Base-by-base conservation (phyloP, 176 grass and related monocot genomes). In the Poa pratensis region DNA sequence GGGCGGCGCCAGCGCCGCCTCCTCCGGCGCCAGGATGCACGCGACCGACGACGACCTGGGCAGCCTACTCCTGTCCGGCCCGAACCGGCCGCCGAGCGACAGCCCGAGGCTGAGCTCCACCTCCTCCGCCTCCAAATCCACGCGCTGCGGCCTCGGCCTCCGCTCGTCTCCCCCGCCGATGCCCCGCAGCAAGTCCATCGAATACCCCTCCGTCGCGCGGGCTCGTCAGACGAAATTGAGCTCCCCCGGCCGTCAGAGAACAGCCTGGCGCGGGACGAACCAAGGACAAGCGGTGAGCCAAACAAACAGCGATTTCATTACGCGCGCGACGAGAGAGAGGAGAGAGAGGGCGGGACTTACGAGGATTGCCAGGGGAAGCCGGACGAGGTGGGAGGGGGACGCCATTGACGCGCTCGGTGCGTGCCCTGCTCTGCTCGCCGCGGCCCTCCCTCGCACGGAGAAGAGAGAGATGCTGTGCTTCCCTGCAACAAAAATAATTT, bases 71-170 rank as follows among this genome's bases (percentile, higher is more conserved):
- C 71, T 63, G 4, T 90, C 86, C 2, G 84, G 17, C 46, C 92
- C 92, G 28, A 91, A 89, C 80, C 72, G 77, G 3, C 95, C 91
- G 39, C 91, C 93, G 7, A 97, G 89, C 3, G 95, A 97, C 24
- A 97, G 85, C 16, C 87, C 91, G 27, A 97, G 87, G 60, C 77
- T 91, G 0, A 97, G 92, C 71, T 97, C 90, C 13, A 91, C 40
- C 71, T 92, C 92, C 49, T 84, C 86, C 13, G 49, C 39, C 40
- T 82, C 49, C 84, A 23, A 17, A 40, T 45, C 72, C 61, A 18
- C 18, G 5, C 18, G 35, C 73, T 2, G 76, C 37, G 9, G 7
- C 20, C n/a, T 14, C 26, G 5, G 4, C 15, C 27, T 24, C 16
- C 17, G 24, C 24, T 75, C 63, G 24, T 68, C 73, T 40, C 57